phyloP scores from a whole-genome alignment of 352 stramenopile species.

The Pythium sp. region DNA sequence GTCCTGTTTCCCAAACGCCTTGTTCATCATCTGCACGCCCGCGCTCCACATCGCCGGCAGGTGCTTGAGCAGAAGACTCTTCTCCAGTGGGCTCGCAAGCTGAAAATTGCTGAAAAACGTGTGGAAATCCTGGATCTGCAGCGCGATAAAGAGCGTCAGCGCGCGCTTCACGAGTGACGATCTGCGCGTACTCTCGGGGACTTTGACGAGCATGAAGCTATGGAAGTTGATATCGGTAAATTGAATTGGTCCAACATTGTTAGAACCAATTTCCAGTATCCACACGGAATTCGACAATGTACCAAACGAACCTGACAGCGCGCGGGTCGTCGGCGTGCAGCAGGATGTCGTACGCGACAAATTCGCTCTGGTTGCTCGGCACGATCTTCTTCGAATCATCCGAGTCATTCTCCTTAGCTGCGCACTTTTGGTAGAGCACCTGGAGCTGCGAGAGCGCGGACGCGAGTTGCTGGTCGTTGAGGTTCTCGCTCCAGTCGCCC shows the following conservation, averaged over 20 bases:
- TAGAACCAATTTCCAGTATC: slow-evolving; percentile 2
- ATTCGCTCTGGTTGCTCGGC: slow-evolving; percentile 22
- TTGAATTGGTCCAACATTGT: background rate
- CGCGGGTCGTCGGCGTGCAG: slow-evolving; percentile 51
- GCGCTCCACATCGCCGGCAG: slow-evolving; percentile 34
- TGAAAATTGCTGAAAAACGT: slow-evolving; percentile 28
- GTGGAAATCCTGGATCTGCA: slow-evolving; percentile 46
- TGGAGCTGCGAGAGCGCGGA: slow-evolving; percentile 60
- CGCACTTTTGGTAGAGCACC: slow-evolving; percentile 27
- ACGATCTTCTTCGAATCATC: background rate
- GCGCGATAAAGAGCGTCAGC: slow-evolving; percentile 48
- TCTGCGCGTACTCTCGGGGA: slow-evolving; percentile 20
- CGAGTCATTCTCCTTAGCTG: slow-evolving; percentile 5
- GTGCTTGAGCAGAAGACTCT: slow-evolving; percentile 37
- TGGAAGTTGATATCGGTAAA: background rate
- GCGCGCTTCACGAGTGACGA: slow-evolving; percentile 30
- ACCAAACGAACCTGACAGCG: slow-evolving; percentile 28
- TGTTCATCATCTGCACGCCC: slow-evolving; percentile 51
- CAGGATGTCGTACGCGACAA: slow-evolving; percentile 56
- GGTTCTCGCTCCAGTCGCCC: slow-evolving; percentile 58
- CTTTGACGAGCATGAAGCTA: slow-evolving; percentile 35
- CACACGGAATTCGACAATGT: background rate
- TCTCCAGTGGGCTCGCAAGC: slow-evolving; percentile 35
- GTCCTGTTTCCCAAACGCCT: slow-evolving; percentile 59
- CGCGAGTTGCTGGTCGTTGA: slow-evolving; percentile 68